These are phyloP conservation scores for Leccinum pachyderme DNA, from an alignment of 1,284 basidiomycete genomes.

Conservation along the genomic window DNA sequence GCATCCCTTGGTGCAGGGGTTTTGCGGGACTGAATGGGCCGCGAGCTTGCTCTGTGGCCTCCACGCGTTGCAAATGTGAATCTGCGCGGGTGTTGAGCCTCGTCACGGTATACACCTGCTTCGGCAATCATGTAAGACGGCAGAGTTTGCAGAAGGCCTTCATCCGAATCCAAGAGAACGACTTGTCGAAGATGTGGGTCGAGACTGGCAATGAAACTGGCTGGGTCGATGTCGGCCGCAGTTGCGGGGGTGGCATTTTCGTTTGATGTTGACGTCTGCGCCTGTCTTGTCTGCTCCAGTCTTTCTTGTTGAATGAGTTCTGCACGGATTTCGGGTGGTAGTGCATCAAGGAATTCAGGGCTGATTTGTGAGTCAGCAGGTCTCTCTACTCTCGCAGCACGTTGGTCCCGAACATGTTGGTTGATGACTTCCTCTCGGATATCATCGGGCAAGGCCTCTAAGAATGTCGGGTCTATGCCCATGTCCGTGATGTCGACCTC, in stretches of 20 bases:
- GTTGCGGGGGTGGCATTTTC: slow-evolving; percentile 40
- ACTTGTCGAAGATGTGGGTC: slow-evolving; percentile 84
- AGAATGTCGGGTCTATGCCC: slow-evolving; percentile 96
- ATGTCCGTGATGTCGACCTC: slow-evolving; percentile 99
- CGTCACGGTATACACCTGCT: slow-evolving; percentile 66
- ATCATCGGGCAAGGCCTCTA: slow-evolving; percentile 97
- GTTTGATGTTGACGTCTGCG: slow-evolving; percentile 45
- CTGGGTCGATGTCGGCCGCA: slow-evolving; percentile 70
- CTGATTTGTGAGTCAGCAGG: slow-evolving; percentile 87
- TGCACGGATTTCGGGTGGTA: slow-evolving; percentile 94
- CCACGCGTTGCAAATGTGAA: slow-evolving; percentile 37
- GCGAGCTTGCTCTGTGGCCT: slow-evolving; percentile 34
- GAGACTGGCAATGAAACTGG: slow-evolving; percentile 84
- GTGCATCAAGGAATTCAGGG: slow-evolving; percentile 91
- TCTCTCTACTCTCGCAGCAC: slow-evolving; percentile 69
- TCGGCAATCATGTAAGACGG: slow-evolving; percentile 85
- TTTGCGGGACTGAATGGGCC: slow-evolving; percentile 46
- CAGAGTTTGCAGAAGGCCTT: slow-evolving; percentile 75
- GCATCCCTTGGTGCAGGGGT: slow-evolving; percentile 71
- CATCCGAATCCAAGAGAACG: slow-evolving; percentile 85
- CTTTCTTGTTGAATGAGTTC: slow-evolving; percentile 97
- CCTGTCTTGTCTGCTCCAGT: slow-evolving; percentile 70
- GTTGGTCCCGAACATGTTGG: slow-evolving; percentile 93
- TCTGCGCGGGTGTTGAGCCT: slow-evolving; percentile 39
- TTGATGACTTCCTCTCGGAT: slow-evolving; percentile 99